Base-by-base conservation (phyloP, 352 stramenopile species). In the Plasmopara viticola region DNA sequence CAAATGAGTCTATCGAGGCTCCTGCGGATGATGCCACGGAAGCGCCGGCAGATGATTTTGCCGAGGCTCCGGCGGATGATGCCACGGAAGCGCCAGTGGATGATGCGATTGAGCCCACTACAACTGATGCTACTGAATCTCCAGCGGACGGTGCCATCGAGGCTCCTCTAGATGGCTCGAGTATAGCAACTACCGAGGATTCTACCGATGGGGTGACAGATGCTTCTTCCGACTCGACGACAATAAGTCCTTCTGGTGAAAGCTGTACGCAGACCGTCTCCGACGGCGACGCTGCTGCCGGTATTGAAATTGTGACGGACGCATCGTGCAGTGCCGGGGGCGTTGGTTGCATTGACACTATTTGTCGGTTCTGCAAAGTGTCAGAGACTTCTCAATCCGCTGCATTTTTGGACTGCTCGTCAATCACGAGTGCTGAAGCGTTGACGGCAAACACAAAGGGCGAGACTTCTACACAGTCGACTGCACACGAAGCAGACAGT, bases 321-420 rank as follows among this genome's bases (percentile, higher is more conserved):
- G 28, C 54, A 0, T 57, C 50, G 7, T 78, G 71, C 52, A 58
- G 40, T 9, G 30, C 18, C 9, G 71, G 68, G 5, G 71, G 71
- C 6, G 18, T 63, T 2, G 71, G 71, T 18, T 81, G 68, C 41
- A 62, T 77, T 25, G 57, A 70, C 18, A 48, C 33, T n/a, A 48
- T 78, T 14, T 81, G 66, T 51, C 71, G 68, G 14, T 78, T 73
- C 53, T 80, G 69, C 53, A 78, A 77, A 43, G 45, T 46, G 12
- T 41, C 37, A 1, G 42, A 51, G 6, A 58, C 62, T 3, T 25
- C 53, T 5, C 51, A 66, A 43, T 74, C 66, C 3, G 48, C 44
- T 44, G 62, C 49, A 10, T 56, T 74, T 13, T 20, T 66, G 2
- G 47, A 57, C 14, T 71, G 63, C 42, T 43, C 31, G 1, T 56